These are phyloP conservation scores for Talaromyces albobiverticillius DNA, from an alignment of 2,329 filamentous ascomycete species.

Conservation along the genomic window DNA sequence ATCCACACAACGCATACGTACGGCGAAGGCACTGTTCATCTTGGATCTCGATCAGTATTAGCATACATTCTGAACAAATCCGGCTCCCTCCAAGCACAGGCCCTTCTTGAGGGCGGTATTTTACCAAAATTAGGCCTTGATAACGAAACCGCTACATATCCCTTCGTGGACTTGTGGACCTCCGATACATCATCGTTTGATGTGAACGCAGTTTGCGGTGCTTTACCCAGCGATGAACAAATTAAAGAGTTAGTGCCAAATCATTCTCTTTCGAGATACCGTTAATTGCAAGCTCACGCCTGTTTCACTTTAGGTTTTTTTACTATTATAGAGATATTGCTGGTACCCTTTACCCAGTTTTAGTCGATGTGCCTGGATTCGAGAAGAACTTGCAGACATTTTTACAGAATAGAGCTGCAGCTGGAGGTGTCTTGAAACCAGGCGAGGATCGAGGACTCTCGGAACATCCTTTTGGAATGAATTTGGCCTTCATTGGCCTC, in stretches of 20 bases:
- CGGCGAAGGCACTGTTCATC: conserved; percentile 59
- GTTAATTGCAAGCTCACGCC: background rate
- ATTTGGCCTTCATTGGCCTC: conserved; percentile 57
- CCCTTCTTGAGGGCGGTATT: conserved; percentile 60
- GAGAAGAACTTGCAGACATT: conserved; percentile 55
- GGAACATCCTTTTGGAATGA: conserved; percentile 56
- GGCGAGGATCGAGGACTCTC: conserved; percentile 46
- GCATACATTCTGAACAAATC: conserved; percentile 59
- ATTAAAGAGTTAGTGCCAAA: conserved; percentile 40
- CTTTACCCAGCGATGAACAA: conserved; percentile 57
- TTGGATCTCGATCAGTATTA: conserved; percentile 61
- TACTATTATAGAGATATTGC: conserved; percentile 57
- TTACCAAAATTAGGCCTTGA: conserved; percentile 62
- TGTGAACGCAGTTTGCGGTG: conserved; percentile 57
- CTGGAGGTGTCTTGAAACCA: conserved; percentile 40
- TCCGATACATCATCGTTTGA: conserved; percentile 58
- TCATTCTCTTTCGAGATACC: background rate
- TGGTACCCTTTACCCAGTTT: conserved; percentile 59
- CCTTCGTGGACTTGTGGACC: conserved; percentile 64
- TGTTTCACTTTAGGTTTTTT: conserved; percentile 46
- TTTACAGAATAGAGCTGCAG: conserved; percentile 49
- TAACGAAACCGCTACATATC: conserved; percentile 63
- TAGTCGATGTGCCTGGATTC: conserved; percentile 55
- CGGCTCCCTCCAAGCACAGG: conserved; percentile 47
- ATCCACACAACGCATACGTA: conserved; percentile 60